Evolutionary conservation across 192 early-diverging fungal genomes (phyloP).

Genomic region (Entophlyctis luteolus): DNA sequence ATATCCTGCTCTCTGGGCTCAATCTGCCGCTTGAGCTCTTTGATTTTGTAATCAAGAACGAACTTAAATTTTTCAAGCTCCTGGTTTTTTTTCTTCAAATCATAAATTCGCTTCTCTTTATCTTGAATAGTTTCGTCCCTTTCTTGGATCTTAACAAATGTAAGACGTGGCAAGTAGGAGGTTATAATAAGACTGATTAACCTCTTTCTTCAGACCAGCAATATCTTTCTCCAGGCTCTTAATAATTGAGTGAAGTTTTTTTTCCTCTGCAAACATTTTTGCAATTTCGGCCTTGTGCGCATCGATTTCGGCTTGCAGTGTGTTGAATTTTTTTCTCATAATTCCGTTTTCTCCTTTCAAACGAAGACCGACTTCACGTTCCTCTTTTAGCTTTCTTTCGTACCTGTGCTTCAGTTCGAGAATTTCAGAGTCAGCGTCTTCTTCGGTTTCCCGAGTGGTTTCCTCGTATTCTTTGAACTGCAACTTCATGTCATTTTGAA

Average conservation of each 20-base stretch:
- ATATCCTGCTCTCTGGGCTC: constrained; percentile 61
- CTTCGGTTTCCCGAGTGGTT: constrained; percentile 54
- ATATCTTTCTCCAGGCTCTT: constrained; percentile 65
- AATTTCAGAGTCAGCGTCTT: constrained; percentile 61
- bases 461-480: constrained; percentile 54
- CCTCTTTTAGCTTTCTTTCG: constrained; percentile 56
- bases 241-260: constrained; percentile 58
- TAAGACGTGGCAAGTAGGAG: neutral
- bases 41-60: constrained; percentile 65
- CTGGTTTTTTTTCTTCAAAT: constrained; percentile 66
- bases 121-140: constrained; percentile 62
- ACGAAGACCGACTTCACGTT: constrained; percentile 53
- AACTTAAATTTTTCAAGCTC: constrained; percentile 71
- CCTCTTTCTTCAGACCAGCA: constrained; percentile 60
- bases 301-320: constrained; percentile 59
- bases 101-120: constrained; percentile 63
- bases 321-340: constrained; percentile 65
- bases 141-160: constrained; percentile 55
- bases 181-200: constrained; percentile 26
- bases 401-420: constrained; percentile 54
- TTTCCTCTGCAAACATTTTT: constrained; percentile 59
- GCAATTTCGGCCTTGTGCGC: constrained; percentile 57
- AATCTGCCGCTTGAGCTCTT: constrained; percentile 62
- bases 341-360: constrained; percentile 67
- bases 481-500: constrained; percentile 52